Evolutionary conservation across 2,329 filamentous ascomycete species (phyloP).

Genomic region (Alternaria angustiovoidea): DNA sequence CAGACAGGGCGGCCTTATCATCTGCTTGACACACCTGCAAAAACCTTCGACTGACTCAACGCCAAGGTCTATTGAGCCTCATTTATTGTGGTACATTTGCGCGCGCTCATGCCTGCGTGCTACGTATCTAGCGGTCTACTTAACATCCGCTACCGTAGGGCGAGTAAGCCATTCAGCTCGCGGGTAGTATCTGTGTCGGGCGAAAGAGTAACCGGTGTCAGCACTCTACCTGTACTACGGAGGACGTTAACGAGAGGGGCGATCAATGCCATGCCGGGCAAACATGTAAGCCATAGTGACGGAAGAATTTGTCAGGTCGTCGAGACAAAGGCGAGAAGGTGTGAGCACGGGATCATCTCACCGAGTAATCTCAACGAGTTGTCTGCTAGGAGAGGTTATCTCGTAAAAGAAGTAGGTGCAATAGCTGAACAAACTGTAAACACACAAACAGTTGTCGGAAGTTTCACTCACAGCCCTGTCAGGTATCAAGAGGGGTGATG

Average conservation of each 20-base stretch:
- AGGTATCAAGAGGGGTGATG: not conserved
- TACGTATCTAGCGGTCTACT: not conserved
- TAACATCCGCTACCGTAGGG: not conserved
- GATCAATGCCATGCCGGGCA: constrained; percentile 5
- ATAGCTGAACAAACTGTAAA: not conserved
- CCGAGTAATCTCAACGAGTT: not conserved
- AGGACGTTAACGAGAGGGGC: not conserved
- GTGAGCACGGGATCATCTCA: not conserved
- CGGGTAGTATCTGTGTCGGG: not conserved
- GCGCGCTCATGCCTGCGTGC: not conserved
- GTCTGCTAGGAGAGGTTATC: not conserved
- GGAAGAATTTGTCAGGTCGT: not conserved
- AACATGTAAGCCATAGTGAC: constrained; percentile 8
- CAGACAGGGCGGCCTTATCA: constrained; percentile 4
- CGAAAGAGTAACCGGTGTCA: constrained; percentile 10
- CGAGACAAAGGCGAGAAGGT: not conserved
- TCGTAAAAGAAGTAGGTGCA: not conserved
- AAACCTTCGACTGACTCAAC: constrained; percentile 2
- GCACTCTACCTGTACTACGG: constrained; percentile 4
- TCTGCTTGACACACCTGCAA: constrained; percentile 5
- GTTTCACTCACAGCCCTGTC: not conserved
- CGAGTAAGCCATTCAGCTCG: not conserved
- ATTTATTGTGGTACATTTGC: not conserved
- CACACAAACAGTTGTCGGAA: not conserved
- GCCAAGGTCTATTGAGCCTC: not conserved